A percentile compares a stretch with the other conserved stretches of the same genome.
Evolutionary conservation across 495 filamentous ascomycete species (phyloP).

Genomic region (Emericellopsis terricola): DNA sequence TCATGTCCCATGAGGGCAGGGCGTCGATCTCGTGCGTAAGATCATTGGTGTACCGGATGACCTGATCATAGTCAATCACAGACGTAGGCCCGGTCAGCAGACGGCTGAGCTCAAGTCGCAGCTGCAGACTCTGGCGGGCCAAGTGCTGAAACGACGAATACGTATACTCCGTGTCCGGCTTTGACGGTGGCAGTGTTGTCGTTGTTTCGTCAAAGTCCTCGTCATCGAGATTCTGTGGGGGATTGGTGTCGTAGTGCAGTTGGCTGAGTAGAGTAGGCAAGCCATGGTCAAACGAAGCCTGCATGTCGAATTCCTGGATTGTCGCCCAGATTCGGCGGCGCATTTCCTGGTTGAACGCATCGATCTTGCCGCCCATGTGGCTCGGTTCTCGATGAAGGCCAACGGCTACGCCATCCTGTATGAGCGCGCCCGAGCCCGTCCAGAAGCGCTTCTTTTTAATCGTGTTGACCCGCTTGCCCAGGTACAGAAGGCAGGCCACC

Average conservation of each 20-base stretch:
- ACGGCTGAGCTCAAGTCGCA: slow-evolving; percentile 23
- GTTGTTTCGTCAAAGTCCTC: slow-evolving; percentile 24
- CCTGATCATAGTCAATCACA: slow-evolving; percentile 21
- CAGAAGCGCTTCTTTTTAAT: slow-evolving; percentile 34
- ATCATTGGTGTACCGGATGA: slow-evolving; percentile 25
- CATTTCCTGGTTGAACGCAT: slow-evolving; percentile 44
- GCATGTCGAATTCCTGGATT: slow-evolving; percentile 40
- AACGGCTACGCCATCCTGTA: slow-evolving; percentile 36
- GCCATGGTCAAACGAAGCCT: slow-evolving; percentile 39
- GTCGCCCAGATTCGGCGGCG: slow-evolving; percentile 46
- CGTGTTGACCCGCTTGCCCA: slow-evolving; percentile 25
- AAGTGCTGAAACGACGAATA: slow-evolving; percentile 22
- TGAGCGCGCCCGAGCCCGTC: slow-evolving; percentile 32
- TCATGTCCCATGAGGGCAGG: slow-evolving; percentile 22
- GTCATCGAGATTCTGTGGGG: slow-evolving; percentile 24
- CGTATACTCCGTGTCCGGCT: slow-evolving; percentile 16
- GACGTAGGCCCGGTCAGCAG: slow-evolving; percentile 15
- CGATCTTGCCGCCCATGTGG: slow-evolving; percentile 14
- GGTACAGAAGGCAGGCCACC: slow-evolving; percentile 23
- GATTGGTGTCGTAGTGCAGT: slow-evolving; percentile 17
- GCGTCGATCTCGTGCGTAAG: slow-evolving; percentile 23
- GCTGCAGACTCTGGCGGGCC: slow-evolving; percentile 17
- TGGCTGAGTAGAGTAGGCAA: slow-evolving; percentile 28
- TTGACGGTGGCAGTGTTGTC: slow-evolving; percentile 15
- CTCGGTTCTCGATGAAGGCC: slow-evolving; percentile 36